Conservation (phyloP, 2,329 filamentous ascomycete genomes). For the Basipetospora sp. region DNA sequence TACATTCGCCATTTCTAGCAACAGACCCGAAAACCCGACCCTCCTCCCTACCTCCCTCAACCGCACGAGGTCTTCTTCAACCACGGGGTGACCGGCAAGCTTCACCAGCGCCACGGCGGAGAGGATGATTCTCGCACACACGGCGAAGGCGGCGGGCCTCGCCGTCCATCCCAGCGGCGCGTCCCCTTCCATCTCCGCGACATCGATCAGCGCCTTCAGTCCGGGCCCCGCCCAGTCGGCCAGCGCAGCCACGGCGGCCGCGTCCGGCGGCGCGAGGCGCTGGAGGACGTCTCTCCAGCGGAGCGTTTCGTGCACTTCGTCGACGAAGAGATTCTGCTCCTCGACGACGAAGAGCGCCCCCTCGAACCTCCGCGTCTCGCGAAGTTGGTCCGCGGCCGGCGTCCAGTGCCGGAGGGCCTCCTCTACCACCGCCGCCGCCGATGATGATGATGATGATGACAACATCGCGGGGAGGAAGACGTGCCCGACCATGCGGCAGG, state of each 20-base stretch:
- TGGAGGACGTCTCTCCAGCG: constrained; percentile 48
- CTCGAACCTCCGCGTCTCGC: constrained; percentile 36
- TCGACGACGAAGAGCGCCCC: constrained; percentile 70
- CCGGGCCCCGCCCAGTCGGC: constrained; percentile 36
- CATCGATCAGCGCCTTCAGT: constrained; percentile 19
- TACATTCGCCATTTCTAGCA: constrained; percentile 8
- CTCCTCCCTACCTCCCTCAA: constrained; percentile 6
- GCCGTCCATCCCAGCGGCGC: constrained; percentile 61
- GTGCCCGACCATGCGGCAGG: constrained; percentile 25
- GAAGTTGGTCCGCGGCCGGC: constrained; percentile 20
- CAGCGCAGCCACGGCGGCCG: constrained; percentile 16
- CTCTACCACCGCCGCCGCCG: too few species aligned
- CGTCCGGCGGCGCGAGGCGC: constrained; percentile 11
- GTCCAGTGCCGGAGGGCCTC: background rate
- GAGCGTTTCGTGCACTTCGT: constrained; percentile 59
- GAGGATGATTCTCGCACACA: constrained; percentile 36
- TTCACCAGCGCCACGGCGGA: constrained; percentile 21
- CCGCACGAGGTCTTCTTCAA: constrained; percentile 9
- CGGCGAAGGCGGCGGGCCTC: constrained; percentile 50
- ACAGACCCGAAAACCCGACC: constrained; percentile 8
- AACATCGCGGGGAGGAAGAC: constrained; percentile 7
- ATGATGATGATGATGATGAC: too few species aligned
- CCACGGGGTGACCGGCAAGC: constrained; percentile 7
- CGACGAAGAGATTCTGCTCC: constrained; percentile 87
- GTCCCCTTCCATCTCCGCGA: constrained; percentile 27